phyloP scores from a whole-genome alignment of 345 rosid genomes.

The Conringia planisiliqua region DNA sequence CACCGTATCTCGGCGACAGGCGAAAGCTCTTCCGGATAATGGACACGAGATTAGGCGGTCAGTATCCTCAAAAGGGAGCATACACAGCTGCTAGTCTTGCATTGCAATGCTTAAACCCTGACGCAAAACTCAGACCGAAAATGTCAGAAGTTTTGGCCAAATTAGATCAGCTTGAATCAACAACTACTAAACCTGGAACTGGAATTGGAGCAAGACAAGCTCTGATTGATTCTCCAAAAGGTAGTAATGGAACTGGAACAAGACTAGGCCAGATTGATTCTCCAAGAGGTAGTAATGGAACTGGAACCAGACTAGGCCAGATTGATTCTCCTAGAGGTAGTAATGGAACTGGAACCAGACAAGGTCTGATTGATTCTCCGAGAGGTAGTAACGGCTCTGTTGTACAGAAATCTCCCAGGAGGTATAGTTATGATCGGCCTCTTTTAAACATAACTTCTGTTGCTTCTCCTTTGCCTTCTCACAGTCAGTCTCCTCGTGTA shows the following conservation, averaged over 20 bases:
- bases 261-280: slow-evolving; percentile 38
- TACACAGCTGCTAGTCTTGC: slow-evolving; percentile 76
- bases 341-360: slow-evolving; percentile 38
- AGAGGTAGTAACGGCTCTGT: slow-evolving; percentile 32
- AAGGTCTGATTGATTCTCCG: slow-evolving; percentile 33
- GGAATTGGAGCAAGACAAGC: slow-evolving; percentile 16
- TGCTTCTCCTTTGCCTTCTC: slow-evolving; percentile 61
- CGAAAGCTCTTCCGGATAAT: slow-evolving; percentile 82
- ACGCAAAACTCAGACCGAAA: slow-evolving; percentile 74
- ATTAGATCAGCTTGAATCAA: slow-evolving; percentile 57
- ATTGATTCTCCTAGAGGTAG: slow-evolving; percentile 32
- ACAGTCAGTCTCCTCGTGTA: slow-evolving; percentile 53
- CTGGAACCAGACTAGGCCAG: slow-evolving; percentile 29
- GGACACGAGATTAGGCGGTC: slow-evolving; percentile 96
- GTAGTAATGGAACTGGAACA: slow-evolving; percentile 27
- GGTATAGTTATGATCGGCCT: slow-evolving; percentile 47
- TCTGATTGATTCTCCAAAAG: slow-evolving; percentile 35
- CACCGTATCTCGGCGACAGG: slow-evolving; percentile 81
- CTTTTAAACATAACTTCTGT: slow-evolving; percentile 49
- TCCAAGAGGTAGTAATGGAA: slow-evolving; percentile 33
- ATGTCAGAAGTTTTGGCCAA: slow-evolving; percentile 80
- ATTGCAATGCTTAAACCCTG: slow-evolving; percentile 54
- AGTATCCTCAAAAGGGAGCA: slow-evolving; percentile 90
- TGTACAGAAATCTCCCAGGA: slow-evolving; percentile 53
- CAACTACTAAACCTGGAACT: slow-evolving; percentile 14